phyloP scores from a whole-genome alignment of 2,329 filamentous ascomycete species.

The Beauveria australis region DNA sequence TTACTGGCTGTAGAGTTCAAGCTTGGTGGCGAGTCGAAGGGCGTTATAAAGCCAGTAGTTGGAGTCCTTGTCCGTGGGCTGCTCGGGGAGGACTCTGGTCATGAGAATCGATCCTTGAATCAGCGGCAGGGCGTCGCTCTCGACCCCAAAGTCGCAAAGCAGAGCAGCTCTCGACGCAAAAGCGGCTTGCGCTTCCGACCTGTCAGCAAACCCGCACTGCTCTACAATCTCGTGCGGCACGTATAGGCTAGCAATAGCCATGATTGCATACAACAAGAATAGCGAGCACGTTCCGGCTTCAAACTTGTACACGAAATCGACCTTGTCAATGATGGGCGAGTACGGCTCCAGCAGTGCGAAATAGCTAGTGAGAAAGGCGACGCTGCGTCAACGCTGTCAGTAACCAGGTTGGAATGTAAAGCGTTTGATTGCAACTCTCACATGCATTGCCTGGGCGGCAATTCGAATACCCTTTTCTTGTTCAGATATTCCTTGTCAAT shows the following conservation, averaged over 20 bases:
- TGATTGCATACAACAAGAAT: not conserved
- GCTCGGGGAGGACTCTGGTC: not conserved
- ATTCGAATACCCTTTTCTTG: not conserved
- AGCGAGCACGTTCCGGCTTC: slow-evolving; percentile 1
- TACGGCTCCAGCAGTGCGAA: not conserved
- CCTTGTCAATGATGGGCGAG: not conserved
- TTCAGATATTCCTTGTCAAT: slow-evolving; percentile 2
- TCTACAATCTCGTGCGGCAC: not conserved
- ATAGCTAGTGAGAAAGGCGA: not conserved
- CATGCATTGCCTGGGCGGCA: not conserved
- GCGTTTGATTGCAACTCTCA: not conserved
- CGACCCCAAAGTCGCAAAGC: not conserved
- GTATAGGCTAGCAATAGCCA: not conserved
- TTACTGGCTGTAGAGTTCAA: slow-evolving; percentile 5
- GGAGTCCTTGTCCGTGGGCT: not conserved
- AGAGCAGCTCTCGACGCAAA: not conserved
- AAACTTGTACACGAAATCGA: not conserved
- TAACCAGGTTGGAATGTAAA: not conserved
- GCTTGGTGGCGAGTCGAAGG: not conserved
- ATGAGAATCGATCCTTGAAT: slow-evolving; percentile 1
- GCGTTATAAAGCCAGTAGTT: slow-evolving; percentile 9
- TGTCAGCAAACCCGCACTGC: not conserved
- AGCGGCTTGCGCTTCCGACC: not conserved
- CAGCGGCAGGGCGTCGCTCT: not conserved
- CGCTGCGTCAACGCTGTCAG: not conserved